Evolutionary conservation across 352 stramenopile genomes (phyloP).

Genomic region (Globisporangium paddicum): DNA sequence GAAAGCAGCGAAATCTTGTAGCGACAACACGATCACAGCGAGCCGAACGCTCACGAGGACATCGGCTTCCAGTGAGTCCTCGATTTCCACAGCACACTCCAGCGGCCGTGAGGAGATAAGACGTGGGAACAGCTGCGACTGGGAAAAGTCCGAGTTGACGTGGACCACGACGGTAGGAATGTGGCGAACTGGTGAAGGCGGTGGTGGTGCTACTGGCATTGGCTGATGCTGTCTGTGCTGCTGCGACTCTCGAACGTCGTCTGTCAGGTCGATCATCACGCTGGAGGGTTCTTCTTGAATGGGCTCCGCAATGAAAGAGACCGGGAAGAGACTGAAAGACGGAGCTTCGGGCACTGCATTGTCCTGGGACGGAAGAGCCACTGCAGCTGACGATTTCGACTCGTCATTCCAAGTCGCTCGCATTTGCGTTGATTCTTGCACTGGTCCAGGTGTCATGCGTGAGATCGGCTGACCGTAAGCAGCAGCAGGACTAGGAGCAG

Average conservation of each 20-base stretch:
- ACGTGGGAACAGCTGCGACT: constrained; percentile 21
- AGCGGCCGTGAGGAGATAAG: constrained; percentile 10
- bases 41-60: constrained; percentile 37
- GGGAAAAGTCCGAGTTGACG: constrained; percentile 27
- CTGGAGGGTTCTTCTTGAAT: neutral
- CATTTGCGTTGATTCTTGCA: neutral
- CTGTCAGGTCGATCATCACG: constrained; percentile 2
- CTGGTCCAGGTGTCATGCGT: neutral
- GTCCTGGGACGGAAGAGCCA: neutral
- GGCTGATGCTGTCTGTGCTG: neutral
- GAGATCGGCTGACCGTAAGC: neutral
- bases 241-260: neutral
- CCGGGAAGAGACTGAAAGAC: constrained; percentile 19
- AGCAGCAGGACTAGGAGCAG: neutral
- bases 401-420: neutral
- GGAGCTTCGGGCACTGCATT: constrained; percentile 15
- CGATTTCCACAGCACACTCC: constrained; percentile 26
- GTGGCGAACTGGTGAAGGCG: neutral
- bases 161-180: constrained; percentile 17
- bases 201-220: neutral
- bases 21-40: constrained; percentile 22
- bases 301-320: neutral
- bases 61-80: constrained; percentile 39
- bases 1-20: constrained; percentile 19
- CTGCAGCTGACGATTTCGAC: neutral